These are phyloP conservation scores for Vicia faba DNA, from an alignment of 306 rosid genomes.

Conservation along the genomic window DNA sequence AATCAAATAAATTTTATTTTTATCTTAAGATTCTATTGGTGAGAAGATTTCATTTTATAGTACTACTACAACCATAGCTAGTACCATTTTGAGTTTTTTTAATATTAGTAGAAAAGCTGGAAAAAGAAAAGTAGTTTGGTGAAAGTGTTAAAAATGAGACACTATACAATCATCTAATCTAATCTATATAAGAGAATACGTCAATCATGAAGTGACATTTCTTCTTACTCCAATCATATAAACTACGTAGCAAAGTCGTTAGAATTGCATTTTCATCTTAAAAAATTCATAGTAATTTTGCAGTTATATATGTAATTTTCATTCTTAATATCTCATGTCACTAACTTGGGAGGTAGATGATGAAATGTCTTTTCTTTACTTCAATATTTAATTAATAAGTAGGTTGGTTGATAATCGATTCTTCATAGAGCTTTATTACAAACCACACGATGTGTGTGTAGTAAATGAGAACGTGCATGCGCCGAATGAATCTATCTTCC, in stretches of 20 bases:
- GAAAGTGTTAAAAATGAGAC: constrained; percentile 40
- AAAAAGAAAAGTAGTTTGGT: constrained; percentile 47
- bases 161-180: constrained; percentile 34
- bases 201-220: constrained; percentile 50
- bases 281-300: constrained; percentile 38
- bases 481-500: constrained; percentile 7
- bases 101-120: neutral
- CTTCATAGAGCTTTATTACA: neutral
- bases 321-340: constrained; percentile 38
- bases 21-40: constrained; percentile 41
- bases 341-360: neutral
- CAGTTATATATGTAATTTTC: constrained; percentile 29
- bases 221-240: constrained; percentile 45
- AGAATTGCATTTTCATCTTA: constrained; percentile 35
- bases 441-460: neutral
- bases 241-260: constrained; percentile 45
- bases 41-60: constrained; percentile 31
- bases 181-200: constrained; percentile 34
- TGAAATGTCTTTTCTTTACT: constrained; percentile 26
- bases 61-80: neutral
- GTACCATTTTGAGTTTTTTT: constrained; percentile 13
- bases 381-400: constrained; percentile 22
- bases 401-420: no score
- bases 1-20: constrained; percentile 14
- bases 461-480: constrained; percentile 38